Conservation (phyloP, 1,284 basidiomycete species). For the Bjerkandera adusta region DNA sequence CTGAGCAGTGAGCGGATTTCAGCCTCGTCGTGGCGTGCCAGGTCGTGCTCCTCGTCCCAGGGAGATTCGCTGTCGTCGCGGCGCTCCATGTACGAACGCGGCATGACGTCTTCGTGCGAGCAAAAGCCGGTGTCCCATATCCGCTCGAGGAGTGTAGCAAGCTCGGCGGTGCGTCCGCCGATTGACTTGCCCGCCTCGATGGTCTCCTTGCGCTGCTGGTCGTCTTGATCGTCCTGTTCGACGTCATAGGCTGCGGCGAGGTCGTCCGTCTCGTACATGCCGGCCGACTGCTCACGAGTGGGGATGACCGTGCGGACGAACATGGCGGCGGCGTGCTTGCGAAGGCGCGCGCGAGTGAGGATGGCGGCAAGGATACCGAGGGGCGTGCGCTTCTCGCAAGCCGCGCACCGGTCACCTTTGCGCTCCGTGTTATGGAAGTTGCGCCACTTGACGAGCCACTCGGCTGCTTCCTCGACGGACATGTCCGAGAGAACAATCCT, state of each 20-base stretch:
- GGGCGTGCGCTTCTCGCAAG: slow-evolving; percentile 38
- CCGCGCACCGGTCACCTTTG: slow-evolving; percentile 29
- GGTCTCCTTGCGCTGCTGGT: slow-evolving; percentile 42
- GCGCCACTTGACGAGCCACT: slow-evolving; percentile 36
- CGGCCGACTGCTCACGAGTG: slow-evolving; percentile 18
- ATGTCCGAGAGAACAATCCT: slow-evolving; percentile 51
- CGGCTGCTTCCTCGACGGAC: slow-evolving; percentile 46
- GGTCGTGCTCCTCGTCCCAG: slow-evolving; percentile 33
- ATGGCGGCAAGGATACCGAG: slow-evolving; percentile 48
- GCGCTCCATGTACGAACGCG: slow-evolving; percentile 2
- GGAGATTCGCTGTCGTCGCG: slow-evolving; percentile 26
- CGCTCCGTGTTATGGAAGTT: slow-evolving; percentile 30
- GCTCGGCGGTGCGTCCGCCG: slow-evolving; percentile 50
- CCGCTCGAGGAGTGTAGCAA: slow-evolving; percentile 54
- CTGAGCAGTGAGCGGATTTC: slow-evolving; percentile 50
- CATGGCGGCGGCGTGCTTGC: slow-evolving; percentile 44
- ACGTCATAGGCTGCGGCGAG: slow-evolving; percentile 33
- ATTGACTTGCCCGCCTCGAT: slow-evolving; percentile 59
- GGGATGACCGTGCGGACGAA: slow-evolving; percentile 49
- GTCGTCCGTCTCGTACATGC: slow-evolving; percentile 19
- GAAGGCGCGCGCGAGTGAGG: slow-evolving; percentile 48
- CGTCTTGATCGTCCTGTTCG: slow-evolving; percentile 32
- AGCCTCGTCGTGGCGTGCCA: slow-evolving; percentile 33
- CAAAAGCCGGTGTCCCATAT: slow-evolving; percentile 42
- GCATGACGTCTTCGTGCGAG: slow-evolving; percentile 28